A percentile compares a stretch with the other conserved stretches of the same genome.
Evolutionary conservation across 352 stramenopile species (phyloP).

Genomic region (Elongisporangium senticosum): DNA sequence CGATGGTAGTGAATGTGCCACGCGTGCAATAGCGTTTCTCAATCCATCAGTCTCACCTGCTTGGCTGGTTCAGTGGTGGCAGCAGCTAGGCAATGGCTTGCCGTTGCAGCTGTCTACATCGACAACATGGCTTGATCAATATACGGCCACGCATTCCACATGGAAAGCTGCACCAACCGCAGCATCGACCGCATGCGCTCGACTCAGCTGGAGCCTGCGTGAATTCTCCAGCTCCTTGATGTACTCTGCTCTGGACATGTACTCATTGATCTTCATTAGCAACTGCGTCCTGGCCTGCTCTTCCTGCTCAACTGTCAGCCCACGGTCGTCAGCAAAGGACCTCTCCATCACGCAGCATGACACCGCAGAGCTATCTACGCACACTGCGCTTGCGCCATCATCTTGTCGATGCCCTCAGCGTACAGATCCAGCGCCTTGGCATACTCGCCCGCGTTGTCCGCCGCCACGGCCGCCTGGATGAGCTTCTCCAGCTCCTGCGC

Average conservation of each 20-base stretch:
- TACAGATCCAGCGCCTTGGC: conserved; percentile 64
- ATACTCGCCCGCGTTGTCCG: conserved; percentile 42
- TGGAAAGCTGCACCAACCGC: background rate
- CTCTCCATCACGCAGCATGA: conserved; percentile 1
- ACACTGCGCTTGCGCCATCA: conserved; percentile 62
- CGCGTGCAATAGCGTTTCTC: background rate
- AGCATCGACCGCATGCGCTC: background rate
- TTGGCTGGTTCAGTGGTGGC: background rate
- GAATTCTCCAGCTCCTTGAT: conserved; percentile 28
- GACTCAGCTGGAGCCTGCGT: background rate
- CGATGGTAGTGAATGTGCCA: background rate
- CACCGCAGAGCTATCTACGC: conserved; percentile 7
- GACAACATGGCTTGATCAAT: background rate
- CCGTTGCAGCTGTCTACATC: background rate
- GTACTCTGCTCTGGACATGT: conserved; percentile 72
- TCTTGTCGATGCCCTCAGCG: conserved; percentile 62
- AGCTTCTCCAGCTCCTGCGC: conserved; percentile 40
- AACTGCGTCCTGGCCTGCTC: conserved; percentile 20
- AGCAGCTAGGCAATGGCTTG: background rate
- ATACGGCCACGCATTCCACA: background rate
- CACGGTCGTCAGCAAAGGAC: conserved; percentile 12
- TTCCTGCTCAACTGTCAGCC: conserved; percentile 24
- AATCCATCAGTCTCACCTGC: background rate
- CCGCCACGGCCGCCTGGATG: conserved; percentile 48
- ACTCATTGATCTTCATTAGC: conserved; percentile 56